Conservation (phyloP, 1,284 basidiomycete species). For the Cutaneotrichosporon mucoides region DNA sequence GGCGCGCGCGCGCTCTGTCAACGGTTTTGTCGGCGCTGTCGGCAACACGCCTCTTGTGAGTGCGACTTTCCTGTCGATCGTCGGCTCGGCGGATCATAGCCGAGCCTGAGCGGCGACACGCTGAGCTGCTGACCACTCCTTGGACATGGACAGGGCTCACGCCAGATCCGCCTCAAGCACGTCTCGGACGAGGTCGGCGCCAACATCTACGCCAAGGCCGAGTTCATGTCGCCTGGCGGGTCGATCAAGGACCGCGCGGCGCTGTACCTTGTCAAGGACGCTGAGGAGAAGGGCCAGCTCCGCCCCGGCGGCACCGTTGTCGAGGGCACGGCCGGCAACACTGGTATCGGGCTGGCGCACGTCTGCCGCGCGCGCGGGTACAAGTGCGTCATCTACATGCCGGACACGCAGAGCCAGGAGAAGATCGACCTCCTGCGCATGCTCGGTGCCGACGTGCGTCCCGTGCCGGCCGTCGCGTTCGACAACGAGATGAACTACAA, state of each 20-base stretch:
- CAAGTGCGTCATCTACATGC: slow-evolving; percentile 99
- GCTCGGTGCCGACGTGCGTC: slow-evolving; percentile 93
- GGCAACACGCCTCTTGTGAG: slow-evolving; percentile 91
- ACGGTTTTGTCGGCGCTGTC: slow-evolving; percentile 82
- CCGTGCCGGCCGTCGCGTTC: slow-evolving; percentile 93
- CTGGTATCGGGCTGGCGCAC: slow-evolving; percentile 92
- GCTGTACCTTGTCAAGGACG: slow-evolving; percentile 80
- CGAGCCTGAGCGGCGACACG: background rate
- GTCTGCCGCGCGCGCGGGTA: slow-evolving; percentile 88
- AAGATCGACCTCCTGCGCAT: slow-evolving; percentile 96
- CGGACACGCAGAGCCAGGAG: slow-evolving; percentile 92
- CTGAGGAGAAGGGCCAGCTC: slow-evolving; percentile 72
- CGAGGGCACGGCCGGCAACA: slow-evolving; percentile 99
- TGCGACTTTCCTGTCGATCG: slow-evolving; percentile 11
- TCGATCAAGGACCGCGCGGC: slow-evolving; percentile 98
- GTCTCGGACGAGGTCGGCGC: slow-evolving; percentile 88
- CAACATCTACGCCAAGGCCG: slow-evolving; percentile 88
- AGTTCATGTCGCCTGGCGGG: slow-evolving; percentile 98
- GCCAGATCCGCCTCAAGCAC: slow-evolving; percentile 74
- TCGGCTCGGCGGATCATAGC: background rate
- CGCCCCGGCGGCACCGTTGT: slow-evolving; percentile 91
- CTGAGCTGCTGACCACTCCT: background rate
- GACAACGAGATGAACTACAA: slow-evolving; percentile 98
- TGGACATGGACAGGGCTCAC: background rate
- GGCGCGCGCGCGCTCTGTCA: slow-evolving; percentile 53